phyloP scores from a whole-genome alignment of 2,329 filamentous ascomycete species.

The Fusarium subglutinans region DNA sequence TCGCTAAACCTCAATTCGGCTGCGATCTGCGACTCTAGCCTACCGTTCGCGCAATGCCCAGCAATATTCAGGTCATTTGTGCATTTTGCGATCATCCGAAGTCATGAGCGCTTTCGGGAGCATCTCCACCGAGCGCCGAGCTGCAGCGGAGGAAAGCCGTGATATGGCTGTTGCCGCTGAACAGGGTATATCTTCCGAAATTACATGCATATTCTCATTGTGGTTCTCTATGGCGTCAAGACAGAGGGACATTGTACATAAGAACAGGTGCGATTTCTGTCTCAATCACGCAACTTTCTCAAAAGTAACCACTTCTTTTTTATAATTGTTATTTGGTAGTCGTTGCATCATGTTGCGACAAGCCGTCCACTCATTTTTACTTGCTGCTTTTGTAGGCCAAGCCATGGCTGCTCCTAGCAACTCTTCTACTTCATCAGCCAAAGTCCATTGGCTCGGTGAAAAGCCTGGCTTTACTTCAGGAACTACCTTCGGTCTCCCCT shows the following conservation, averaged over 20 bases:
- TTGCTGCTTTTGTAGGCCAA: constrained; percentile 18
- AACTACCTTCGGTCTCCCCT: constrained; percentile 56
- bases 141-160: constrained; percentile 4
- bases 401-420: constrained; percentile 28
- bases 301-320: background rate
- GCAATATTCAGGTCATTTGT: background rate
- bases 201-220: constrained; percentile 32
- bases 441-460: constrained; percentile 53
- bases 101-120: background rate
- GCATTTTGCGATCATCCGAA: background rate
- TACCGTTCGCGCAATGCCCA: background rate
- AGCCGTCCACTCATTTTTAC: constrained; percentile 34
- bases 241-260: constrained; percentile 1
- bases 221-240: constrained; percentile 27
- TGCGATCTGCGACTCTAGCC: background rate
- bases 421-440: constrained; percentile 32
- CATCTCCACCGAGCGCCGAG: constrained; percentile 15
- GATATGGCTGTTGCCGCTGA: constrained; percentile 6
- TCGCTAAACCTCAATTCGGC: background rate
- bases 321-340: constrained; percentile 9
- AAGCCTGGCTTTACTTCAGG: constrained; percentile 48
- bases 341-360: constrained; percentile 31
- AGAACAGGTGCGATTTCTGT: background rate
- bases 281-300: background rate
- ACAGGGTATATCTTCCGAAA: constrained; percentile 30